phyloP scores from a whole-genome alignment of 169 alveolate species.

The Eimeria necatrix region DNA sequence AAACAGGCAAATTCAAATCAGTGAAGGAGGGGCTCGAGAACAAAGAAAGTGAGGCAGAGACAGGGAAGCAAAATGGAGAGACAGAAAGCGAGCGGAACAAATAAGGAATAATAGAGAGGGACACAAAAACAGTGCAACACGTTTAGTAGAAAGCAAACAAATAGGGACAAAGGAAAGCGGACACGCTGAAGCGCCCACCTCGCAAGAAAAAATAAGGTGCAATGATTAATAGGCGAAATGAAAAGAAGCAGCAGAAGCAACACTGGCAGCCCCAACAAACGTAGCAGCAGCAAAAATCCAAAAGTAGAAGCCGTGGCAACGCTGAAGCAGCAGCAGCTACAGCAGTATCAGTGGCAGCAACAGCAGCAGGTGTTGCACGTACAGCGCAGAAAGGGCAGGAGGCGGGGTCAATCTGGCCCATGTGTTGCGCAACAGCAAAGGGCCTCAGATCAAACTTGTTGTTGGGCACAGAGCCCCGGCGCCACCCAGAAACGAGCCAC shows the following conservation, averaged over 20 bases:
- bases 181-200: too few relatives aligned
- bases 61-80: too few relatives aligned
- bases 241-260: background rate
- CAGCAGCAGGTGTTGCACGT: background rate
- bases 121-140: too few relatives aligned
- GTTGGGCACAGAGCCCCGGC: background rate
- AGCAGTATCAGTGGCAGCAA: background rate
- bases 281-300: background rate
- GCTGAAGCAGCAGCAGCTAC: background rate
- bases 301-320: background rate
- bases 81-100: too few relatives aligned
- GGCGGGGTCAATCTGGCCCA: background rate
- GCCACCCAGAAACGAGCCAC: conserved; percentile 21
- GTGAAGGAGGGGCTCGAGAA: too few relatives aligned
- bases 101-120: too few relatives aligned
- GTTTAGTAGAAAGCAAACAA: too few relatives aligned
- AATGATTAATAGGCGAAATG: too few relatives aligned
- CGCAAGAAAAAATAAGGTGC: too few relatives aligned
- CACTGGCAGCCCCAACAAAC: background rate
- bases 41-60: too few relatives aligned
- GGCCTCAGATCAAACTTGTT: background rate
- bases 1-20: too few relatives aligned
- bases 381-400: conserved; percentile 38
- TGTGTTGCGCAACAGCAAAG: conserved; percentile 8
- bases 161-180: too few relatives aligned